Evolutionary conservation across 1,284 basidiomycete species (phyloP), one percentile per base, ranked within the genome.

Genomic region (Rhodotorula sp.): DNA sequence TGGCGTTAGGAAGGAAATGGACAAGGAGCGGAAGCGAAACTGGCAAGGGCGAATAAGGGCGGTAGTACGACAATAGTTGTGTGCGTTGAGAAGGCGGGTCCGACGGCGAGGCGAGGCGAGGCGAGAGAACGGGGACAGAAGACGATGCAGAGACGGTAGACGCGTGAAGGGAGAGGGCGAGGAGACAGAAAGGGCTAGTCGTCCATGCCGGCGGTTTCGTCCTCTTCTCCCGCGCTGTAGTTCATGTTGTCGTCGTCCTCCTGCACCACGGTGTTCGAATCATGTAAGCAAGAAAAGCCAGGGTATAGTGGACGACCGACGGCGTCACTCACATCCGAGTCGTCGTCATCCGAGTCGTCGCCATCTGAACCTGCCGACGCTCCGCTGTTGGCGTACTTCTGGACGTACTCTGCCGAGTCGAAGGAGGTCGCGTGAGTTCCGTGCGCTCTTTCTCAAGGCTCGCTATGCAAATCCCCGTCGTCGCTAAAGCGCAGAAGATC

Each of bases 181-280:
- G 42, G 29, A 3, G 29, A 6, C 17, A 48, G 20, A 29, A 12
- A 10, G 46, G 29, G 29, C 49, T 46, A 42, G 14, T 44, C 72
- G 64, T 78, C 76, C 68, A 78, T 73, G 56, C 75, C 70, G 37
- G 79, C 78, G 6, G 76, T 72, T 26, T 80, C 82, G 73, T 89
- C 88, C 51, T 67, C 71, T 67, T 87, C 88, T 68, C 80, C 82
- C 46, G 91, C 91, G 79, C 88, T 91, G 80, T 93, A 87, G 82
- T 91, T 93, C 70, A 91, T 92, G 78, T 92, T 85, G 77, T 94
- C 93, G 81, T 91, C 91, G 77, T 89, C 90, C 75, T 93, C 91
- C 42, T 83, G 64, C 55, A 12, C 10, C 33, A 80, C 59, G 80
- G 80, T 4, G 81, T 80, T 60, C 87, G 85, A 12, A 45, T n/a